Conservation (phyloP, 2,329 filamentous ascomycete genomes). For the Ophiostoma tasmaniense region DNA sequence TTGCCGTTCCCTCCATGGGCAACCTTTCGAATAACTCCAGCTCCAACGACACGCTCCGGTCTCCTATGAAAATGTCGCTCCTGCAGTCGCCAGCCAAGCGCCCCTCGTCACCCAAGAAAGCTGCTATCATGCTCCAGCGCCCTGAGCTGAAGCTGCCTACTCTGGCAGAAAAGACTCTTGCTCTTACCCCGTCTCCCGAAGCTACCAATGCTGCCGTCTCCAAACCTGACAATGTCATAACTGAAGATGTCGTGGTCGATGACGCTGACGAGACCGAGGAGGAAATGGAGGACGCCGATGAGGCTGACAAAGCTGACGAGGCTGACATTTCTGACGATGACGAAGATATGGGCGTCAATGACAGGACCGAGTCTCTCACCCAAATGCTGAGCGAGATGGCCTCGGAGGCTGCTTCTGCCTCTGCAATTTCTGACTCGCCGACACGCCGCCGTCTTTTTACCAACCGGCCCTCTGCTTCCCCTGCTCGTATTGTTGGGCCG, state of each 20-base stretch:
- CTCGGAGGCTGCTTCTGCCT: conserved; percentile 15
- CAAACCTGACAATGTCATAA: conserved; percentile 12
- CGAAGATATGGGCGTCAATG: conserved; percentile 15
- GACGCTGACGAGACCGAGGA: conserved; percentile 11
- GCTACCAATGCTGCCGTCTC: not conserved
- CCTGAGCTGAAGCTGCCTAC: conserved; percentile 20
- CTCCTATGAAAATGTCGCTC: conserved; percentile 39
- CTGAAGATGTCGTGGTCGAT: conserved; percentile 1
- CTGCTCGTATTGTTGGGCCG: conserved; percentile 25
- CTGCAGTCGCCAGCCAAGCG: conserved; percentile 37
- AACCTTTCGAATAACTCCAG: conserved; percentile 26
- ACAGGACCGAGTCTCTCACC: conserved; percentile 17
- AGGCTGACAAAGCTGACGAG: not conserved
- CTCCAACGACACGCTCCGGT: conserved; percentile 25
- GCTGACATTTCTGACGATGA: conserved; percentile 17
- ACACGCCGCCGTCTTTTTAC: conserved; percentile 27
- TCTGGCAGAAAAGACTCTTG: not conserved
- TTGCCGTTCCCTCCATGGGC: conserved; percentile 37
- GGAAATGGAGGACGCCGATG: conserved; percentile 12
- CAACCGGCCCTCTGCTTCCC: conserved; percentile 29
- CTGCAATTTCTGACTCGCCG: conserved; percentile 23
- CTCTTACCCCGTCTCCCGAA: not conserved
- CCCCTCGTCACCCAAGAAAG: conserved; percentile 30
- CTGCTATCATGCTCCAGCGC: conserved; percentile 28
- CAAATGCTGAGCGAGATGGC: conserved; percentile 21